phyloP scores from a whole-genome alignment of 441 rosid genomes.

The Pelargonium cotyledonis region DNA sequence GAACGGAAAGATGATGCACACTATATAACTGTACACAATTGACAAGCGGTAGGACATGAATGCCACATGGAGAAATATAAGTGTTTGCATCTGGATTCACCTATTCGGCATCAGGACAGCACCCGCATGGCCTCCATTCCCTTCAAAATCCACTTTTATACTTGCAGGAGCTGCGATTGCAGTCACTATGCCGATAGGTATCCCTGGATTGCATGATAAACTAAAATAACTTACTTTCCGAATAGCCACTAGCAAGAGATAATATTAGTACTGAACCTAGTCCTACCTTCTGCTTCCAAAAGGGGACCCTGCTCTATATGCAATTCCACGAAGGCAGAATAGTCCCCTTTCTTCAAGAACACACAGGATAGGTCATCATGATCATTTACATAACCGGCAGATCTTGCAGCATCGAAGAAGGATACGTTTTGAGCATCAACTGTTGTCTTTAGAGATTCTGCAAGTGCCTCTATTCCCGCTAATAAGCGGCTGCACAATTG shows the following conservation, averaged over 20 bases:
- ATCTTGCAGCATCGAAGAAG: constrained; percentile 70
- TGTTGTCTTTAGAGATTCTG: constrained; percentile 47
- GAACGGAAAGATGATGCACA: too few species aligned
- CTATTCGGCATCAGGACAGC: constrained; percentile 88
- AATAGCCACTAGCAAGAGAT: background rate
- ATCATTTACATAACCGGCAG: constrained; percentile 67
- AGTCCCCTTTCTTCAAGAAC: constrained; percentile 54
- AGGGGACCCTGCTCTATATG: constrained; percentile 94
- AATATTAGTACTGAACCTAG: constrained; percentile 6
- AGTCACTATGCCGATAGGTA: constrained; percentile 78
- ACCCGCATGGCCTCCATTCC: constrained; percentile 94
- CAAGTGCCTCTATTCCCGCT: constrained; percentile 59
- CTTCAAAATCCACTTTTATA: constrained; percentile 82
- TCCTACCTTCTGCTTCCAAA: constrained; percentile 72
- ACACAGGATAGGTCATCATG: constrained; percentile 51
- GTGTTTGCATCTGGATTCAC: constrained; percentile 29
- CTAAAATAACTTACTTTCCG: constrained; percentile 8
- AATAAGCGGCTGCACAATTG: constrained; percentile 62
- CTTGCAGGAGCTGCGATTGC: constrained; percentile 98
- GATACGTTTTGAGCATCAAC: constrained; percentile 68
- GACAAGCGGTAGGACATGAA: background rate
- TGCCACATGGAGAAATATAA: constrained; percentile 4
- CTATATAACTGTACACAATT: background rate
- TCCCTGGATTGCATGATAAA: constrained; percentile 37
- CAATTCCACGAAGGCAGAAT: constrained; percentile 78